Base-by-base conservation (phyloP, 768 basidiomycete species). In the Multifurca ochricompacta region DNA sequence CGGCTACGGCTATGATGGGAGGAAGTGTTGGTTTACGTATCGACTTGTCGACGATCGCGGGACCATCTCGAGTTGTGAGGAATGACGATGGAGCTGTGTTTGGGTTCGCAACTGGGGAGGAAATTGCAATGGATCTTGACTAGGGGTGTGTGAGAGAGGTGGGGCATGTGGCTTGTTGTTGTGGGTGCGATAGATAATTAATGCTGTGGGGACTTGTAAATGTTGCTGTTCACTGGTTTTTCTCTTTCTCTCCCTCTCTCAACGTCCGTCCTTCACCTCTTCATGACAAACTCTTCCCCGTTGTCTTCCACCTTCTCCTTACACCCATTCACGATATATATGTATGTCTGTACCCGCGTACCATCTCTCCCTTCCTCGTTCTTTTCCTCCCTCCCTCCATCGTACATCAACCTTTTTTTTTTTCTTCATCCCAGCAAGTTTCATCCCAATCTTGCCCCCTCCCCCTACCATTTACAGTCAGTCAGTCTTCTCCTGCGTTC, bases 11-110 rank as follows among this genome's bases (percentile, higher is more conserved):
- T 3, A 48, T 30, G 7, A 36, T 44, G 14, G 43, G 36, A 18
- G 32, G 40, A 1, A 25, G 19, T 23, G n/a, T 28, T 19, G 35
- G 40, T 3, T 13, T 27, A 6, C 58, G 37, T 6, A 16, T 44
- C 9, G 70, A 72, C n/a, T 50, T 67, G 28, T 9, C 13, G 25
- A 58, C 37, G 28, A 53, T 60, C 19, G 60, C 60, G 30, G 60
- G 60, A 3, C 60, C 60, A 3, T 61, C 60, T 16, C 49, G 60
- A 1, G 28, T 56, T 3, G 32, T 61, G 13, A 48, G 43, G 42
- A 51, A 59, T 28, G 59, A 51, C 11, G 58, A 56, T 1, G 54
- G 48, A 0, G 43, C 51, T 3, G 43, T 60, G 50, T 60, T 48
- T 40, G 58, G 53, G 11, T 50, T 59, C 7, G 58, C 48, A 19